Evolutionary conservation across 164 flowering plant species (phyloP), one percentile per base, ranked within the genome.

Genomic region (Vitis rupestris): DNA sequence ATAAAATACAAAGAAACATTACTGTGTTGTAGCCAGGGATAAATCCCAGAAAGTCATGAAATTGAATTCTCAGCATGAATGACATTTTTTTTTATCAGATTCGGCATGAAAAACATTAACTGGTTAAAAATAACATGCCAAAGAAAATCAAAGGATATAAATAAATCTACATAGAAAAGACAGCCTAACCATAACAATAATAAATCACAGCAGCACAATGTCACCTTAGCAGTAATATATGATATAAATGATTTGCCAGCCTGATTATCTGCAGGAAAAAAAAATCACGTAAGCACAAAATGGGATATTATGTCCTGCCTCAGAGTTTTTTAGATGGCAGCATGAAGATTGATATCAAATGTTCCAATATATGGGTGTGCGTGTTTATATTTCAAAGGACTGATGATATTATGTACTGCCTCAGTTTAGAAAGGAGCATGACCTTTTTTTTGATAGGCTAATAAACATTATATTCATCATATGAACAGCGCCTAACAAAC

Each of bases 201-300:
- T 14, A 47, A 47, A 10, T n/a, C 1, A 15, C 4, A 49, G 44
- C 7, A 60, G 62, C 5, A 19, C 31, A 49, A 63, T 56, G 50
- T 81, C 78, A 94, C 98, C 97, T 88, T 90, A 37, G 93, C 91
- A 51, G 94, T 83, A 47, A 94, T 83, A 68, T 84, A 85, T 17
- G 97, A 89, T 63, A 82, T 81, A 79, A 92, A 92, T 69, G 92
- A 85, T 74, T 81, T 82, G 64, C 98, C 98, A 66, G 89, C 76
- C 69, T 78, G 84, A 80, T 81, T 83, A 71, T 85, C 98, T 94
- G 89, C 81, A 70, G 29, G 66, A 72, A 59, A 37, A 72, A n/a
- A 74, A 67, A 61, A 61, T 23, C 27, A 23, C 27, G 2, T 31
- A 31, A 31, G 44, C 44, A 31, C 44, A 31, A 31, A 31, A 31